These are phyloP conservation scores for Huntiella savannae DNA, from an alignment of 2,329 filamentous ascomycete species.

Conservation along the genomic window DNA sequence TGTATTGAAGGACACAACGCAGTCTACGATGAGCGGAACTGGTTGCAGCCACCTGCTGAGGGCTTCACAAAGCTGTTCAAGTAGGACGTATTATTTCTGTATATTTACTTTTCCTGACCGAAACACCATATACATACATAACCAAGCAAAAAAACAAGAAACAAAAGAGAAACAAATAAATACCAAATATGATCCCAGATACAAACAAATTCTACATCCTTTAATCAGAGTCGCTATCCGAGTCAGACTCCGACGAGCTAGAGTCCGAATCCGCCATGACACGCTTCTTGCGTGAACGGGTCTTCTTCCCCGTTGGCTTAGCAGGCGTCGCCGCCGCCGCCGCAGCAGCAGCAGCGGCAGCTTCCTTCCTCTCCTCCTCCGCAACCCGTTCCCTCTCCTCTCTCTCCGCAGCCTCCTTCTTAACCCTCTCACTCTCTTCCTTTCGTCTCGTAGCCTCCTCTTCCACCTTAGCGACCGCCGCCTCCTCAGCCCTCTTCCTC, in stretches of 20 bases:
- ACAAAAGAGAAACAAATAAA: not conserved
- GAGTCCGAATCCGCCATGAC: conserved; percentile 17
- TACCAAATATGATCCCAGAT: not conserved
- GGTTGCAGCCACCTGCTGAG: conserved; percentile 67
- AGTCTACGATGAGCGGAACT: conserved; percentile 72
- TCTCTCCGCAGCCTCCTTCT: not conserved
- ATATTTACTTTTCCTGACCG: too few relatives aligned
- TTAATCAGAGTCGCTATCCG: conserved; percentile 14
- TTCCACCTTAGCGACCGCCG: conserved; percentile 1
- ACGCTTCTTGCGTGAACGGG: conserved; percentile 10
- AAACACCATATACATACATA: too few relatives aligned
- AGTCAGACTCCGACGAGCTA: conserved; percentile 15
- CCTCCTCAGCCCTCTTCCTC: conserved; percentile 12
- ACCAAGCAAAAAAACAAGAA: not conserved
- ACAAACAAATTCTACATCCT: not conserved
- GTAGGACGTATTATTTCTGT: conserved; percentile 13
- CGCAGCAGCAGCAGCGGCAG: conserved; percentile 3
- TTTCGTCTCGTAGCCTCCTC: not conserved
- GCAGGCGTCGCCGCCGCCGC: not conserved
- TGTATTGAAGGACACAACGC: conserved; percentile 65
- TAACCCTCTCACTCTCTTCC: not conserved
- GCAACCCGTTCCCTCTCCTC: not conserved
- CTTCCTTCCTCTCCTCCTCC: conserved; percentile 12
- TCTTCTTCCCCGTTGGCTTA: conserved; percentile 22
- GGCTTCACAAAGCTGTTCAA: conserved; percentile 56